Evolutionary conservation across 805 yeast species (phyloP), one percentile per base, ranked within the genome.

Genomic region (Yamadazyma akitaensis): DNA sequence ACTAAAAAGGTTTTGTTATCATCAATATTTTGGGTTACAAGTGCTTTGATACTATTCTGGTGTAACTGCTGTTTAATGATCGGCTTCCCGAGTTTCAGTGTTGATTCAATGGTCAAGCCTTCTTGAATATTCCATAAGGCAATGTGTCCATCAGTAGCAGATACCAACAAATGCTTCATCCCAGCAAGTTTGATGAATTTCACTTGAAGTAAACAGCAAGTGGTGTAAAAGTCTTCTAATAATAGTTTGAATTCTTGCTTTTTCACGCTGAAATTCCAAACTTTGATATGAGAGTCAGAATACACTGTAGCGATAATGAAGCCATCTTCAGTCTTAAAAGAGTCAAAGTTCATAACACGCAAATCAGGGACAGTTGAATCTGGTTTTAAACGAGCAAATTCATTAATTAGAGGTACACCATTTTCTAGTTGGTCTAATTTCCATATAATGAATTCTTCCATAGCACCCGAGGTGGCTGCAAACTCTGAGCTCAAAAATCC

Each of bases 391-490:
- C 79, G 65, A 5, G 83, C 77, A 39, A 66, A 67, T 34, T 81
- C 72, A 0, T 59, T 59, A 21, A 85, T 73, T 25, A 76, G 72
- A 0, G 85, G 81, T 12, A 60, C 59, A 13, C 56, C 63, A 8
- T 61, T 50, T 10, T 50, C 45, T 9, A 61, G 51, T 3, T 66
- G 63, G 31, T 70, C 63, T 1, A 89, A 53, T 47, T 76, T 77
- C 99, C 99, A 94, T 6, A 88, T 66, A 51, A 78, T 77, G 38
- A 94, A 76, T 65, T 94, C 99, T 62, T 94, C 99, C 58, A 94
- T 79, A 0, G 96, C 95, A 18, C 91, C 86, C 2, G 88, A 77
- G 48, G 70, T 66, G 51, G 49, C 84, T 51, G 54, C 68, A 65
- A 30, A 61, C 2, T 62, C 71, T 0, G 77, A 68, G 53, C 75